A percentile compares a stretch with the other conserved stretches of the same genome.
Evolutionary conservation across 352 stramenopile genomes (phyloP).

Genomic region (Phytopythium boreale): DNA sequence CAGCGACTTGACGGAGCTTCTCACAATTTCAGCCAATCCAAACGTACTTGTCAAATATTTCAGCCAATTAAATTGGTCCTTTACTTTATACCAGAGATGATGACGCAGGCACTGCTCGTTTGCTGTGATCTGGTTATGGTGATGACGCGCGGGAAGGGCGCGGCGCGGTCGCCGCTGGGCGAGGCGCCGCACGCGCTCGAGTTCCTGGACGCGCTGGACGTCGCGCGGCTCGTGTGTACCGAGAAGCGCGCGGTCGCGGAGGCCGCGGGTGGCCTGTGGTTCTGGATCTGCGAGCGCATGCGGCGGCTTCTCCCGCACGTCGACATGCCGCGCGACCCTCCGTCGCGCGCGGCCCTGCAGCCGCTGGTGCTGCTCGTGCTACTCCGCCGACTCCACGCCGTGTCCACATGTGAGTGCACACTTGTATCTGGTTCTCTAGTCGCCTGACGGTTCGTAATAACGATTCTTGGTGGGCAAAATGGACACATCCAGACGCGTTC

Average conservation of each 20-base stretch:
- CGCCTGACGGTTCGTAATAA: neutral
- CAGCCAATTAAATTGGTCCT: slow-evolving; percentile 18
- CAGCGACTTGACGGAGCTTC: slow-evolving; percentile 5
- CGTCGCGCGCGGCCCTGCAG: slow-evolving; percentile 24
- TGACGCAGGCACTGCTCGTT: too few species aligned
- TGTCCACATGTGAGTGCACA: slow-evolving; percentile 41
- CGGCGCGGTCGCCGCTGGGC: slow-evolving; percentile 19
- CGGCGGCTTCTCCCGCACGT: slow-evolving; percentile 17
- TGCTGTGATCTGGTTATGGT: neutral
- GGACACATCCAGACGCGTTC: slow-evolving; percentile 38
- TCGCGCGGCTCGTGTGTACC: slow-evolving; percentile 30
- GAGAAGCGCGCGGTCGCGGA: slow-evolving; percentile 22
- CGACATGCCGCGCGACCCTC: slow-evolving; percentile 22
- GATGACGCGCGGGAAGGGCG: neutral
- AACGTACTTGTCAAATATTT: slow-evolving; percentile 9
- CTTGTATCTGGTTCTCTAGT: neutral
- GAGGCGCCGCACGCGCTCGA: slow-evolving; percentile 44
- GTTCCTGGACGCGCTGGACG: slow-evolving; percentile 38
- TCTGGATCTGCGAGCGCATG: slow-evolving; percentile 35
- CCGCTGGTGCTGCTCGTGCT: slow-evolving; percentile 35
- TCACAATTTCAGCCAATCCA: slow-evolving; percentile 24
- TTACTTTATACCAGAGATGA: neutral
- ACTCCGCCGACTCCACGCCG: slow-evolving; percentile 44
- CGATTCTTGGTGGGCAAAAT: too few species aligned
- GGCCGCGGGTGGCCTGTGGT: slow-evolving; percentile 33